These are phyloP conservation scores for Grosmannia huntii DNA, from an alignment of 2,329 filamentous ascomycete genomes.

Conservation along the genomic window DNA sequence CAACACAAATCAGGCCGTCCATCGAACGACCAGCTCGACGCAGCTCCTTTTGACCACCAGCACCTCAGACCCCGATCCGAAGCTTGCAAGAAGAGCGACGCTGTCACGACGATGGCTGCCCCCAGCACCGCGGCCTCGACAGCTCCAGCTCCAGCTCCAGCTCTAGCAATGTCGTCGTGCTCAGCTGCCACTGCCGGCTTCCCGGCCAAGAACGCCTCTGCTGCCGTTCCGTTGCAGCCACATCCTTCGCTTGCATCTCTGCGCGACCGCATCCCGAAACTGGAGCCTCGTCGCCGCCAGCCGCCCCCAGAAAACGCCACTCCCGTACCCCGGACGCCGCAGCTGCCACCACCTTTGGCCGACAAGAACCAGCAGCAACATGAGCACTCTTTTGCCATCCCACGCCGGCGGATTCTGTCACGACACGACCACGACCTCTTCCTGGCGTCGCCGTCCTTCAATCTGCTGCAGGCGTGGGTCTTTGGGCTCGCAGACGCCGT, in stretches of 20 bases:
- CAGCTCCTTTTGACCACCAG: background rate
- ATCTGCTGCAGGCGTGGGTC: slow-evolving; percentile 69
- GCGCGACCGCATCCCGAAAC: slow-evolving; percentile 49
- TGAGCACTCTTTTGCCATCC: slow-evolving; percentile 46
- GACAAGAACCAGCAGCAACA: slow-evolving; percentile 41
- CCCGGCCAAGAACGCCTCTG: background rate
- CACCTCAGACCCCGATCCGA: too few relatives aligned
- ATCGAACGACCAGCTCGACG: background rate
- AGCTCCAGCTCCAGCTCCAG: background rate
- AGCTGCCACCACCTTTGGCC: slow-evolving; percentile 49
- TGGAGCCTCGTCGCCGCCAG: slow-evolving; percentile 50
- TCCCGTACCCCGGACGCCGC: slow-evolving; percentile 64
- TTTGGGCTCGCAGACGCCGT: slow-evolving; percentile 79
- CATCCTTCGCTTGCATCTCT: slow-evolving; percentile 16
- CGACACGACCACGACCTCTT: slow-evolving; percentile 71
- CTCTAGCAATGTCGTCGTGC: background rate
- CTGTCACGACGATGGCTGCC: background rate
- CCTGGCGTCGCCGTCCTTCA: slow-evolving; percentile 60
- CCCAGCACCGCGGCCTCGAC: background rate
- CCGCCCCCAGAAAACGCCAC: slow-evolving; percentile 36
- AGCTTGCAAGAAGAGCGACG: too few relatives aligned
- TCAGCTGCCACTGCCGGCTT: background rate
- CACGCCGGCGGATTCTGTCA: slow-evolving; percentile 71
- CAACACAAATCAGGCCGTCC: background rate
- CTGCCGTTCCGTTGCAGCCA: background rate